Evolutionary conservation across 768 basidiomycete species (phyloP).

Genomic region (Serendipita sp.): DNA sequence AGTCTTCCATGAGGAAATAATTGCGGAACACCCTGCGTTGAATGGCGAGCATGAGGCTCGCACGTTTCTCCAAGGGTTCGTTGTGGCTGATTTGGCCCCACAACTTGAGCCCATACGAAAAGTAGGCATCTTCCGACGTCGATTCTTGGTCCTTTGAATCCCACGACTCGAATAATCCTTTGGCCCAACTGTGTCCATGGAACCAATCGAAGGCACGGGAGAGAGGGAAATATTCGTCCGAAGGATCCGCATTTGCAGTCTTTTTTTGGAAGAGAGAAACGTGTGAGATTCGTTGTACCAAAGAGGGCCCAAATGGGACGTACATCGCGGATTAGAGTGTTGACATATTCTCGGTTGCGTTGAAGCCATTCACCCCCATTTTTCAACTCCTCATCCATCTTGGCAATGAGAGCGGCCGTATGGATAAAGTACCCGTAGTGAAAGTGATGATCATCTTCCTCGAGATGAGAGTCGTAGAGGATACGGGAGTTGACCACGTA

Average conservation of each 20-base stretch:
- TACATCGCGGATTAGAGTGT: constrained; percentile 5
- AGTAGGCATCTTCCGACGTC: constrained; percentile 9
- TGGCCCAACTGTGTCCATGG: constrained; percentile 9
- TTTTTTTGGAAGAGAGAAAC: too few species aligned
- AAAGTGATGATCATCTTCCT: constrained; percentile 9
- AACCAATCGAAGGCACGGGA: constrained; percentile 10
- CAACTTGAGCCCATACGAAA: constrained; percentile 1
- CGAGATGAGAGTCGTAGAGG: not conserved
- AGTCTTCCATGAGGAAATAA: constrained; percentile 3
- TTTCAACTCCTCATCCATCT: not conserved
- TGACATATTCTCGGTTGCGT: not conserved
- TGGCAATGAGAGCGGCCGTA: constrained; percentile 9
- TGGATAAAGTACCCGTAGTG: constrained; percentile 7
- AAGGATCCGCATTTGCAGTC: not conserved
- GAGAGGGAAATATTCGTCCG: constrained; percentile 7
- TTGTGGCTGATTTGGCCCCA: not conserved
- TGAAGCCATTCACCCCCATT: not conserved
- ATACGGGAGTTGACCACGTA: not conserved
- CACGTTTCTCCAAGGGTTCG: not conserved
- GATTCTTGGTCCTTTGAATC: constrained; percentile 10
- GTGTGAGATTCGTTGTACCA: too few species aligned
- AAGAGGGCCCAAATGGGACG: too few species aligned
- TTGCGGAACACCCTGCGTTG: not conserved
- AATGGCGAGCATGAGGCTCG: constrained; percentile 3
- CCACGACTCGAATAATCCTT: constrained; percentile 9